Evolutionary conservation across 768 basidiomycete species (phyloP).

Genomic region (Calocybe indica): DNA sequence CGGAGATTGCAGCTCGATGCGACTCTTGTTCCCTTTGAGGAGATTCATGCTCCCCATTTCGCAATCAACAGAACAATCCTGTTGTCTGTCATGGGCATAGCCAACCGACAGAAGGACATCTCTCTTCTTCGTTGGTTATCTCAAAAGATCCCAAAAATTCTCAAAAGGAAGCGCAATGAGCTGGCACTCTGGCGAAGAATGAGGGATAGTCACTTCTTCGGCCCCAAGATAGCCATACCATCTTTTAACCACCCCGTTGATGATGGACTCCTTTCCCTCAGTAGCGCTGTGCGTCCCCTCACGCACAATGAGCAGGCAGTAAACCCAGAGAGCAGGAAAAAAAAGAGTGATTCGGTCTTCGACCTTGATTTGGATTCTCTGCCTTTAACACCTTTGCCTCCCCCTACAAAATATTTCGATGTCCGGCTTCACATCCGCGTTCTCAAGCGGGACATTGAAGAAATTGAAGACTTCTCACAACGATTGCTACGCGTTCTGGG

Average conservation of each 20-base stretch:
- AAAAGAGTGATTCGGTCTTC: slow-evolving; percentile 30
- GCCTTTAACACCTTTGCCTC: slow-evolving; percentile 10
- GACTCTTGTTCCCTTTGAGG: slow-evolving; percentile 17
- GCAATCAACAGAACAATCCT: slow-evolving; percentile 51
- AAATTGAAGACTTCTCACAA: slow-evolving; percentile 39
- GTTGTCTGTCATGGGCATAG: slow-evolving; percentile 49
- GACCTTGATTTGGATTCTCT: slow-evolving; percentile 31
- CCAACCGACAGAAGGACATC: slow-evolving; percentile 55
- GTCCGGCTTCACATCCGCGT: slow-evolving; percentile 50
- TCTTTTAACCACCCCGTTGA: too few species aligned
- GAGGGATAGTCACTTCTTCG: too few species aligned
- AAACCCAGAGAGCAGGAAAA: slow-evolving; percentile 6
- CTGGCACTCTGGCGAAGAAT: too few species aligned
- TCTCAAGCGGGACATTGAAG: slow-evolving; percentile 46
- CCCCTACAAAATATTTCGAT: slow-evolving; percentile 37
- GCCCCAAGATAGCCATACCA: too few species aligned
- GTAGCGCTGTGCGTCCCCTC: too few species aligned
- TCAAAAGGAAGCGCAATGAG: slow-evolving; percentile 35
- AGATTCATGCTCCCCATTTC: slow-evolving; percentile 45
- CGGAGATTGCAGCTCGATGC: slow-evolving; percentile 25
- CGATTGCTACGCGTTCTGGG: slow-evolving; percentile 37
- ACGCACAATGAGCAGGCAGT: too few species aligned
- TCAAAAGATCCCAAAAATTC: slow-evolving; percentile 35
- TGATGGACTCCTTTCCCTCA: too few species aligned
- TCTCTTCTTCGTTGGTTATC: slow-evolving; percentile 56